phyloP scores from a whole-genome alignment of 2,329 filamentous ascomycete genomes.

The Botrytis galanthina region DNA sequence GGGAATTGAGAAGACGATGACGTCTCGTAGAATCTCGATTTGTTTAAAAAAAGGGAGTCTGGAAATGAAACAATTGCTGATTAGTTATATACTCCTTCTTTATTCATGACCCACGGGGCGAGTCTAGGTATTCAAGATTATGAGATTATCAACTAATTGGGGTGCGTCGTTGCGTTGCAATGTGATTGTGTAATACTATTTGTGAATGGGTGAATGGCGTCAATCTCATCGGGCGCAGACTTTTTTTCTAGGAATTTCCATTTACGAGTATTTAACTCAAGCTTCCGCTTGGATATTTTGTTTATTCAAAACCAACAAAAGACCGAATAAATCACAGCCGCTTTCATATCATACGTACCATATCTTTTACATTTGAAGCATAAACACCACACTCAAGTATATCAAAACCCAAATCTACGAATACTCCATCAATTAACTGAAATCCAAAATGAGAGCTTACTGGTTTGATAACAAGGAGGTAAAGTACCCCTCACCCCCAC shows the following conservation, averaged over 20 bases:
- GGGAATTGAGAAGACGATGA: not conserved
- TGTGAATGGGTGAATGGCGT: conserved; percentile 7
- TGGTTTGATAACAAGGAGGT: conserved; percentile 67
- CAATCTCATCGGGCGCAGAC: conserved; percentile 2
- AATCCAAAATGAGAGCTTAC: conserved; percentile 63
- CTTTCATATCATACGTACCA: not conserved
- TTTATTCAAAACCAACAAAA: conserved; percentile 1
- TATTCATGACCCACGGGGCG: not conserved
- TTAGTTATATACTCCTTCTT: not conserved
- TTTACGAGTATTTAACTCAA: not conserved
- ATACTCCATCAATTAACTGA: not conserved
- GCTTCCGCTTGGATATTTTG: not conserved
- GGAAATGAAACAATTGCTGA: not conserved
- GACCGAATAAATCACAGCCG: not conserved
- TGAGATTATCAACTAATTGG: not conserved
- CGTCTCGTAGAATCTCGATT: not conserved
- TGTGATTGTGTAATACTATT: not conserved
- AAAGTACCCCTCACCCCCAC: conserved; percentile 33
- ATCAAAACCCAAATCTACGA: not conserved
- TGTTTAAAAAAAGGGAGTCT: not conserved
- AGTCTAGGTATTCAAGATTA: not conserved
- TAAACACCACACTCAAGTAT: not conserved
- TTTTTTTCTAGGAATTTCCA: not conserved
- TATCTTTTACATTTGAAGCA: not conserved
- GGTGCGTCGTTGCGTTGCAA: not conserved